Evolutionary conservation across 2,329 filamentous ascomycete species (phyloP), one percentile per base, ranked within the genome.

Genomic region (Didymosphaeria variabile): DNA sequence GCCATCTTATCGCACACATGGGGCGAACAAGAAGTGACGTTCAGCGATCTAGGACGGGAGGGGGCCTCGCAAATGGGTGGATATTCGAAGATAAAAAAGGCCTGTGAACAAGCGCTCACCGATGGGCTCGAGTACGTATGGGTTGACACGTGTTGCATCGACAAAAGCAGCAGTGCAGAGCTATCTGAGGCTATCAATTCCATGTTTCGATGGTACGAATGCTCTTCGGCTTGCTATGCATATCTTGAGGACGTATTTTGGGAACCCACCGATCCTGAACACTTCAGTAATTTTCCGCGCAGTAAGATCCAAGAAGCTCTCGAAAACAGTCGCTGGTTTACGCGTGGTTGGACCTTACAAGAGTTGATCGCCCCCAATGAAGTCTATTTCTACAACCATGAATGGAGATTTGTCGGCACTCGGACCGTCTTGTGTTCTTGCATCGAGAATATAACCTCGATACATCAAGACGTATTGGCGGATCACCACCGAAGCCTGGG

Each of bases 131-230:
- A 44, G 49, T 61, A 52, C 26, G 47, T 58, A 23, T 66, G 63
- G 63, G 44, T 64, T 23, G 61, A 64, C 59, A 62, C 61, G 8
- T 59, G 40, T 49, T 64, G 61, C 40, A 62, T 64, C 55, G 47
- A 61, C 32, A 53, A 53, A 17, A 29, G 19, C 12, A 53, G 50
- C 36, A 53, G 50, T 29, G 50, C 50, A n/a, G 50, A 53, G 21
- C 21, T 53, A 9, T 40, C 34, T 6, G 36, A 54, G 17, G 51
- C 36, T 17, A 54, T 54, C 21, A 54, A 54, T 8, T 54, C 51
- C 15, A 54, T 54, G 51, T 54, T 54, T 19, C 13, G 36, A 19
- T 63, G 60, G 62, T 65, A 65, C 36, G 40, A 51, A 15, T 31
- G 54, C 23, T 47, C 62, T 3, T 26, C 31, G 2, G 6, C 17